Base-by-base conservation (phyloP, 768 basidiomycete genomes). In the Candolleomyces eurysporus region DNA sequence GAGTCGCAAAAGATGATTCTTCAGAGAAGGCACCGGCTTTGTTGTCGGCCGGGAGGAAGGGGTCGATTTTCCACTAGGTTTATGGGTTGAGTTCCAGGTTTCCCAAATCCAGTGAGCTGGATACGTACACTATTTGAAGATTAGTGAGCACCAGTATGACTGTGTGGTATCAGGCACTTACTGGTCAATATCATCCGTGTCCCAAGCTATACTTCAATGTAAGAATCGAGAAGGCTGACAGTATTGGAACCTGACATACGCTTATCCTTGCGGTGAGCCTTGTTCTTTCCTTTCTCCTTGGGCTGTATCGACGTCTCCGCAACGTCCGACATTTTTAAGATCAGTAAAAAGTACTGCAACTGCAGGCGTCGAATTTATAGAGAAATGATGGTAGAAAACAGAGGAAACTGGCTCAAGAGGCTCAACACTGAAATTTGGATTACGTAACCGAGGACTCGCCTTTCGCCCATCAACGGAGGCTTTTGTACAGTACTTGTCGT, bases 131-230 rank as follows among this genome's bases (percentile, higher is more conserved):
- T 14, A 13, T 17, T 58, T 13, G 53, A 2, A 19, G 19, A 43
- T 13, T 48, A 40, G 55, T 54, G 42, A 39, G 36, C 11, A 36
- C 22, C 13, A 32, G 31, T n/a, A 49, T 49, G 36, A 36, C 6
- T 36, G 36, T 36, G 8, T 11, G 6, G 11, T 2, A 6, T 7
- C 2, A 36, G 6, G 36, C 32, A 64, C 94, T 87, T 72, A 96
- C 94, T 97, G 96, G 82, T 98, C 92, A 75, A 98, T 94, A 68
- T 97, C 96, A 73, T 98, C 96, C 48, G 96, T 98, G 71, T 98
- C 96, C 96, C 96, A 98, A 70, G 96, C 96, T 98, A 65, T 59
- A 66, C 57, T 68, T 57, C 36, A 59, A 53, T 2, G 59, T 66
- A 43, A 69, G 61, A 16, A 58, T 9, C 30, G 3, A 42, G 49